A percentile compares a stretch with the other conserved stretches of the same genome.
Conservation (phyloP, 2,329 filamentous ascomycete genomes). For the Podosphaera aphanis region DNA sequence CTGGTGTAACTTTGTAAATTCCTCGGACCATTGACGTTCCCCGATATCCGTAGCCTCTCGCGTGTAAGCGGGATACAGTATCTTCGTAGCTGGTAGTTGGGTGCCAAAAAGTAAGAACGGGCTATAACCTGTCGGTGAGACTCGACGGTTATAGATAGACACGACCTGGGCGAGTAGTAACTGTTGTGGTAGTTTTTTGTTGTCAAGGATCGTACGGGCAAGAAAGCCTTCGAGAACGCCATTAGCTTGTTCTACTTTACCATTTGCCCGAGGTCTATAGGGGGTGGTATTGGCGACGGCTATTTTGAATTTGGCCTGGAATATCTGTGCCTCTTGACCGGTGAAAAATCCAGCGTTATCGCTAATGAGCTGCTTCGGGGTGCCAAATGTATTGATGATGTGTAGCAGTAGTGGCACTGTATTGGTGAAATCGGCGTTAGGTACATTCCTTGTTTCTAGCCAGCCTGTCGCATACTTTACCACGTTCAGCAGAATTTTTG, state of each 20-base stretch:
- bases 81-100: too few relatives aligned
- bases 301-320: not conserved
- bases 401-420: not conserved
- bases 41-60: too few relatives aligned
- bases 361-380: not conserved
- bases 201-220: constrained; percentile 1
- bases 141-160: too few relatives aligned
- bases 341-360: not conserved
- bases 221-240: not conserved
- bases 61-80: too few relatives aligned
- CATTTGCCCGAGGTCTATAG: not conserved
- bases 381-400: not conserved
- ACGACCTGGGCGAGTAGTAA: too few relatives aligned
- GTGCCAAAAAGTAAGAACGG: too few relatives aligned
- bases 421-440: not conserved
- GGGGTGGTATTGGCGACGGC: not conserved
- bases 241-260: not conserved
- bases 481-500: not conserved
- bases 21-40: too few relatives aligned
- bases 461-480: not conserved
- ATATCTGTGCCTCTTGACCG: not conserved
- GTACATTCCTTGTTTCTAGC: not conserved
- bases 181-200: too few relatives aligned
- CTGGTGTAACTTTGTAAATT: too few relatives aligned
- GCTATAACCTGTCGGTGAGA: too few relatives aligned